Evolutionary conservation across 108 stramenopile species (phyloP).

Genomic region (Bacterosira constricta): DNA sequence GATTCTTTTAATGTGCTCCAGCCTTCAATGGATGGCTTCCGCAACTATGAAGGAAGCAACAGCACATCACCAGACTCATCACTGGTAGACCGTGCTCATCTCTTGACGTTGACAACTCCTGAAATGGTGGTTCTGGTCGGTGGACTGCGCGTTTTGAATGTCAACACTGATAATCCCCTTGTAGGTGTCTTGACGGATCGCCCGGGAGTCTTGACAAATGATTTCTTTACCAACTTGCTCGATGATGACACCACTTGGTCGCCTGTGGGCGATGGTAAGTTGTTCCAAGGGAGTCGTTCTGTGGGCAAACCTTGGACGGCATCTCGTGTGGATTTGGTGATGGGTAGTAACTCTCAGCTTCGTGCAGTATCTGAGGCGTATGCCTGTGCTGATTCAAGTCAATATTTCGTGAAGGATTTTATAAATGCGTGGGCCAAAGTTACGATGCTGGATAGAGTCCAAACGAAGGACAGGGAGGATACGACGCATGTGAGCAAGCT

Average conservation of each 20-base stretch:
- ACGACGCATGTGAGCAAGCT: conserved; percentile 9
- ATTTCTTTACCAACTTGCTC: conserved; percentile 69
- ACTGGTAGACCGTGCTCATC: conserved; percentile 66
- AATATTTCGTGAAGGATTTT: conserved; percentile 64
- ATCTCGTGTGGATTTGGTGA: conserved; percentile 64
- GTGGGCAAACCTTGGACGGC: conserved; percentile 53
- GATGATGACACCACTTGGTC: conserved; percentile 59
- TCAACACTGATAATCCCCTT: conserved; percentile 30
- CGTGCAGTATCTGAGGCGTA: conserved; percentile 68
- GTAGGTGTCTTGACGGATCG: conserved; percentile 63
- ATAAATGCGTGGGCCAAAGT: conserved; percentile 67
- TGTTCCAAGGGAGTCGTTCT: conserved; percentile 55
- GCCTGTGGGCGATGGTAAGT: conserved; percentile 35
- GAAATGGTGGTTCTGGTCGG: conserved; percentile 79
- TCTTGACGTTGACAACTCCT: conserved; percentile 59
- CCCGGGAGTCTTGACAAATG: conserved; percentile 57
- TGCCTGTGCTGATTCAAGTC: conserved; percentile 50
- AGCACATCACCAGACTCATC: conserved; percentile 40
- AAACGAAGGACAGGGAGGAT: not conserved
- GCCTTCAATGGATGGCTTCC: conserved; percentile 67
- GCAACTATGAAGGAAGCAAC: conserved; percentile 54
- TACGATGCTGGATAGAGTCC: conserved; percentile 65
- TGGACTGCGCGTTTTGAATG: conserved; percentile 61
- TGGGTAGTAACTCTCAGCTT: conserved; percentile 70
- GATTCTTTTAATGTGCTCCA: conserved; percentile 57